phyloP scores from a whole-genome alignment of 306 rosid genomes.

The Acacia crassicarpa region DNA sequence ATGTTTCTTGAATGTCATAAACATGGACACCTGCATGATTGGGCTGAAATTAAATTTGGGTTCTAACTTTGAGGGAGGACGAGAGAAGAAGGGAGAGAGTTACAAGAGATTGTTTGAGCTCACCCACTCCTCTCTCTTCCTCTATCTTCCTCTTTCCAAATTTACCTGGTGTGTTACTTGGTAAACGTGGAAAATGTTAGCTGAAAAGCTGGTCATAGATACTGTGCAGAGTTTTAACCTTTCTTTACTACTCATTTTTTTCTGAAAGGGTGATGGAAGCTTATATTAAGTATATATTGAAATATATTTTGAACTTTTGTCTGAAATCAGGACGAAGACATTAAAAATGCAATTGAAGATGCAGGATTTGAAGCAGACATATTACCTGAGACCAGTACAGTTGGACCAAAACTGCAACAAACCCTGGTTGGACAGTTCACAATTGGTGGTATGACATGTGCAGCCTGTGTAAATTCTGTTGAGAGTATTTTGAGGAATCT shows the following conservation, averaged over 20 bases:
- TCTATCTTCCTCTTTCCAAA: not conserved
- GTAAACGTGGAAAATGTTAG: not conserved
- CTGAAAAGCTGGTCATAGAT: not conserved
- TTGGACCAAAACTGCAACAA: constrained; percentile 57
- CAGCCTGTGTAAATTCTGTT: constrained; percentile 97
- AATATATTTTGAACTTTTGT: constrained; percentile 26
- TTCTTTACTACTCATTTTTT: constrained; percentile 3
- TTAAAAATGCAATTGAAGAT: constrained; percentile 89
- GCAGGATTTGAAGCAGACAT: constrained; percentile 97
- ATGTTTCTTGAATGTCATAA: constrained; percentile 23
- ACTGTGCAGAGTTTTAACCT: not conserved
- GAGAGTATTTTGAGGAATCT: constrained; percentile 80
- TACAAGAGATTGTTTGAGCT: not conserved
- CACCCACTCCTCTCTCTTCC: not conserved
- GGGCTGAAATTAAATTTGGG: not conserved
- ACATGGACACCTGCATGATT: not conserved
- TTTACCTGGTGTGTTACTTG: not conserved
- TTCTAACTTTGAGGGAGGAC: not conserved
- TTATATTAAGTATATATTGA: constrained; percentile 26
- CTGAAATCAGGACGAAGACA: constrained; percentile 71
- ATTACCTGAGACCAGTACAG: constrained; percentile 66
- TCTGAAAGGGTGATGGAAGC: constrained; percentile 10
- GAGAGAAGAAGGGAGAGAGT: not conserved
- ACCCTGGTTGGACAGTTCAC: constrained; percentile 83
- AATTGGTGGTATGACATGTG: constrained; percentile 98